Base-by-base conservation (phyloP, 192 early-diverging fungal genomes). In the Entomortierella parvispora region DNA sequence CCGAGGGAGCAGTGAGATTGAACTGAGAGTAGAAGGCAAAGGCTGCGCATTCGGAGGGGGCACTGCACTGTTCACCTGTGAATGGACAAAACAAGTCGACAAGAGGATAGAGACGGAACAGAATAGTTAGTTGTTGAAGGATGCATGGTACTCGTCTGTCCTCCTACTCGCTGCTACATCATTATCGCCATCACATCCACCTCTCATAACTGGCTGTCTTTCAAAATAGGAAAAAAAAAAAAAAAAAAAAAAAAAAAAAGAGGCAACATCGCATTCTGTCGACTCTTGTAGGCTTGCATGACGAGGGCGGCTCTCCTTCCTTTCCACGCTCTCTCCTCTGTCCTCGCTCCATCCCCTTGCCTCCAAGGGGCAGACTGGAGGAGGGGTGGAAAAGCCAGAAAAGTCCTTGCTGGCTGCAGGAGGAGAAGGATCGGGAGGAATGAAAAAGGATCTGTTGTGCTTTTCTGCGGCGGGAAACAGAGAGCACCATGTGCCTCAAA, bases 1-100 rank as follows among this genome's bases (percentile, higher is more conserved):
- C 70, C 17, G 23, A 28, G 10, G 61, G 75, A 28, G 64, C 43
- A 26, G 65, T 45, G 32, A 81, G 46, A 31, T 77, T 81, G 11
- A 65, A 33, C 26, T 76, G 60, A n/a, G 31, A 28, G 25, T 80
- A 70, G 34, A 71, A 74, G 40, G 79, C 83, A 61, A 74, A 89
- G 18, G 82, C 82, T 54, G 83, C 82, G 71, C 89, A 91, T 50
- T 91, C 86, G 10, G 66, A 31, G 7, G 79, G 53, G 3, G 70
- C 80, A 32, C 52, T 68, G 46, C 89, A 91, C 46, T 80, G 78
- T 61, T 88, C 84, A 12, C 66, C 79, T 81, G 51, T 57, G 14
- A 43, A 31, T 10, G 37, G 37, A 2, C 46, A 42, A 47, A 8
- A 47, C 58, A 55, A 62, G 28, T 52, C 29, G 50, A 43, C 22